Evolutionary conservation across 1,139 yeast species (phyloP).

Genomic region (Scheffersomyces lignicola): DNA sequence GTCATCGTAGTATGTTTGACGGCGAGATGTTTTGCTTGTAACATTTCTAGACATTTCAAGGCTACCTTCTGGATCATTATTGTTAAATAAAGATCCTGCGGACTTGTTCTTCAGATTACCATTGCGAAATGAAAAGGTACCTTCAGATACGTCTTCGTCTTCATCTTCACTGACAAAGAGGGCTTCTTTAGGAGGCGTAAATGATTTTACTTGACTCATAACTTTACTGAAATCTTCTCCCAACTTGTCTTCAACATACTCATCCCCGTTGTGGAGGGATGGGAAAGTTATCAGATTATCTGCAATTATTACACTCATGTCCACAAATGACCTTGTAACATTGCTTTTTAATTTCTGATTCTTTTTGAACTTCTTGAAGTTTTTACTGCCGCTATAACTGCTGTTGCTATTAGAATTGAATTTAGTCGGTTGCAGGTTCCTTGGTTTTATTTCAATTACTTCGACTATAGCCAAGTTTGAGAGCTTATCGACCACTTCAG

Average conservation of each 20-base stretch:
- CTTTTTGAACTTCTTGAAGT: slow-evolving; percentile 40
- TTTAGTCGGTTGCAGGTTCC: slow-evolving; percentile 7
- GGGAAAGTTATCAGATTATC: slow-evolving; percentile 8
- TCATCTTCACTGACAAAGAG: slow-evolving; percentile 25
- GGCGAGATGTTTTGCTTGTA: no score
- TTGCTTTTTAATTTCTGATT: slow-evolving; percentile 21
- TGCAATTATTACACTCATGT: slow-evolving; percentile 19
- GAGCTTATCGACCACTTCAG: slow-evolving; percentile 11
- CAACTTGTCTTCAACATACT: slow-evolving; percentile 10
- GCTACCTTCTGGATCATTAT: no score
- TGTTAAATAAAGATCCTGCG: no score
- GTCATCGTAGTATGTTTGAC: no score
- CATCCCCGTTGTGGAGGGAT: slow-evolving; percentile 9
- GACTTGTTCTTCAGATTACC: slow-evolving; percentile 8
- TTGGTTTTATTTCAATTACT: slow-evolving; percentile 24
- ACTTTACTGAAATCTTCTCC: slow-evolving; percentile 26
- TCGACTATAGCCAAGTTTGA: slow-evolving; percentile 38
- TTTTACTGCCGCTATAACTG: slow-evolving; percentile 26
- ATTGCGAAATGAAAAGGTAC: slow-evolving; percentile 1
- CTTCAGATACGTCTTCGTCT: slow-evolving; percentile 10
- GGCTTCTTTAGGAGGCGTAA: slow-evolving; percentile 10
- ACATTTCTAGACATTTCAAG: no score
- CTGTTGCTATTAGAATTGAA: slow-evolving; percentile 4
- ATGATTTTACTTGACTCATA: slow-evolving; percentile 26
- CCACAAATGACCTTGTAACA: slow-evolving; percentile 27